Percentiles rank a stretch among this genome's conserved stretches.
Conservation (phyloP, 2,329 filamentous ascomycete genomes). For the Fonsecaea monophora region DNA sequence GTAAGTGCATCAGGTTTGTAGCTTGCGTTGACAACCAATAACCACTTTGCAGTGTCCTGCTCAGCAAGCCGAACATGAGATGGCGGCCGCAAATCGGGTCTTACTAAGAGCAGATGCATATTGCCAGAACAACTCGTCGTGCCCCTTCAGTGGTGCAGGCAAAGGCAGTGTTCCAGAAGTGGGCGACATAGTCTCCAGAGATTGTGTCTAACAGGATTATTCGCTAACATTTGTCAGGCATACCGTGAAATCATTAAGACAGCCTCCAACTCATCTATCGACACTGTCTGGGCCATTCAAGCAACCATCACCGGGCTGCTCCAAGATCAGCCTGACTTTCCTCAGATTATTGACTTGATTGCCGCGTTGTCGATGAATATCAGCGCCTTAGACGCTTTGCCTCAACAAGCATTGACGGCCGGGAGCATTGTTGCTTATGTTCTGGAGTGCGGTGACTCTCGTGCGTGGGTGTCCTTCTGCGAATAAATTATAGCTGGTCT, state of each 20-base stretch:
- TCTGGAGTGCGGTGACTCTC: conserved; percentile 12
- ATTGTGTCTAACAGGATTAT: background rate
- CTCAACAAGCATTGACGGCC: conserved; percentile 3
- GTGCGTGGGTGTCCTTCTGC: background rate
- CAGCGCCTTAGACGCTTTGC: conserved; percentile 6
- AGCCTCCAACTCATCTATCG: background rate
- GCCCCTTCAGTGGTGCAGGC: conserved; percentile 9
- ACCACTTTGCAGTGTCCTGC: background rate
- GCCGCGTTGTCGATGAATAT: conserved; percentile 2
- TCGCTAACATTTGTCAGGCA: background rate
- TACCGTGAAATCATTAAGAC: background rate
- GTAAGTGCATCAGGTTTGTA: conserved; percentile 7
- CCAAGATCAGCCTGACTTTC: background rate
- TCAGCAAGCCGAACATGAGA: conserved; percentile 7
- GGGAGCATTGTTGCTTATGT: conserved; percentile 5
- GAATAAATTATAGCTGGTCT: background rate
- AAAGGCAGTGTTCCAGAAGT: conserved; percentile 14
- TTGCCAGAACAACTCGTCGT: conserved; percentile 21
- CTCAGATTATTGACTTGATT: conserved; percentile 6
- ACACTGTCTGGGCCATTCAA: background rate
- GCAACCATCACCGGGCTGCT: background rate
- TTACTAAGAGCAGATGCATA: conserved; percentile 18
- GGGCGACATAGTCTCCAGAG: background rate
- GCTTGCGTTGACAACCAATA: background rate
- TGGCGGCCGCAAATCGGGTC: conserved; percentile 16